Conservation (phyloP, 345 rosid species). For the Citrus reticulata region DNA sequence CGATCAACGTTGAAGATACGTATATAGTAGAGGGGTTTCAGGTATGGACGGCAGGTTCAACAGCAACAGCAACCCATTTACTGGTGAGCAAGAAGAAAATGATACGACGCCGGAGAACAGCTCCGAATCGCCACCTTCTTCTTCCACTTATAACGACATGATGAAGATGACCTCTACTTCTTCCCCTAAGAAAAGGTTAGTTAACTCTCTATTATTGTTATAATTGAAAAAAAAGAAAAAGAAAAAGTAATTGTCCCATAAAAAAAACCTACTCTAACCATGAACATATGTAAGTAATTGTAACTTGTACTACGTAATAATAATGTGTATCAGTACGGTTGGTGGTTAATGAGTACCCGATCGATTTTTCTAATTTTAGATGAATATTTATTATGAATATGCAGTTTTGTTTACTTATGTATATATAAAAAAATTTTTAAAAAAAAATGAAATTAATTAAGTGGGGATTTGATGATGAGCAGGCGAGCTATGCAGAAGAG, state of each 20-base stretch:
- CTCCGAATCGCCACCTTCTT: constrained; percentile 56
- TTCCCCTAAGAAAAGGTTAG: constrained; percentile 66
- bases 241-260: no score
- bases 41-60: constrained; percentile 38
- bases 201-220: no score
- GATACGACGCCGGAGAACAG: constrained; percentile 51
- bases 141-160: constrained; percentile 36
- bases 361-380: no score
- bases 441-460: background rate
- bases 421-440: background rate
- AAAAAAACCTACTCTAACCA: no score
- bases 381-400: no score
- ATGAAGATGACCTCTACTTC: constrained; percentile 40
- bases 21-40: background rate
- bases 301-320: no score
- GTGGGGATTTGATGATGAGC: constrained; percentile 22
- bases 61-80: constrained; percentile 18
- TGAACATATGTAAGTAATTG: no score
- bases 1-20: background rate
- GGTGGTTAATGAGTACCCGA: no score
- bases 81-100: constrained; percentile 35
- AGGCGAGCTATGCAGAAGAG: constrained; percentile 64
- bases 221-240: no score
- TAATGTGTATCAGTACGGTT: no score
- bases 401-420: background rate